phyloP scores from a whole-genome alignment of 768 basidiomycete species.

The Pisolithus tinctorius region DNA sequence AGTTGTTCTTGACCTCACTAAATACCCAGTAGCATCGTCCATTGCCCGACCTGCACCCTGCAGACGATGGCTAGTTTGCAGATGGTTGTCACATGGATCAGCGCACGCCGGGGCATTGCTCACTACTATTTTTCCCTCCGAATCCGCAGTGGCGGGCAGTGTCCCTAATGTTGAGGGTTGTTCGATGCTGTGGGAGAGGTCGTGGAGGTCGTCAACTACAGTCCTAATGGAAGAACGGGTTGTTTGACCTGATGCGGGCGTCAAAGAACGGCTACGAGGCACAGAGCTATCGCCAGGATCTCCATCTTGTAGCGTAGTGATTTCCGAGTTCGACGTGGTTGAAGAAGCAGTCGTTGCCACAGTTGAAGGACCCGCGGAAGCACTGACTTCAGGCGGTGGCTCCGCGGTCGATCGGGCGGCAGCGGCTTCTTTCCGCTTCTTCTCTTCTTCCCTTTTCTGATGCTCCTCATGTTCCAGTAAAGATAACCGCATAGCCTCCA shows the following conservation, averaged over 20 bases:
- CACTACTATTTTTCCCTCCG: background rate
- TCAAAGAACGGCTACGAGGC: conserved; percentile 22
- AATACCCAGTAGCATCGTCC: conserved; percentile 5
- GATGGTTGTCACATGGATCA: conserved; percentile 6
- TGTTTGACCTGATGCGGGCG: conserved; percentile 31
- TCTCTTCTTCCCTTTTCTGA: conserved; percentile 71
- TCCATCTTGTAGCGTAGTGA: conserved; percentile 8
- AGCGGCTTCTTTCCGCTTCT: conserved; percentile 44
- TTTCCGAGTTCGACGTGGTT: background rate
- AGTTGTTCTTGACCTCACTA: conserved; percentile 14
- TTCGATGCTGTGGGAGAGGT: conserved; percentile 22
- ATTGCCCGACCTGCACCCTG: background rate
- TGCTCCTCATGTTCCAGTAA: conserved; percentile 93
- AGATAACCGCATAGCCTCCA: conserved; percentile 98
- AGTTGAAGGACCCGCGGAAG: background rate
- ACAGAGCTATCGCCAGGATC: conserved; percentile 6
- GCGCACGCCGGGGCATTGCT: conserved; percentile 8
- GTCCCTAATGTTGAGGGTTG: conserved; percentile 10
- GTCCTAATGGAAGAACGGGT: conserved; percentile 18
- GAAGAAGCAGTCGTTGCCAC: conserved; percentile 4
- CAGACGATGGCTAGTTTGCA: conserved; percentile 4
- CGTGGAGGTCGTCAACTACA: conserved; percentile 22
- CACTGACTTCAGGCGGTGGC: conserved; percentile 8
- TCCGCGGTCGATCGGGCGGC: conserved; percentile 30
- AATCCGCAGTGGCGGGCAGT: conserved; percentile 13